phyloP scores from a whole-genome alignment of 768 basidiomycete genomes.

The Heimioporus sp. region DNA sequence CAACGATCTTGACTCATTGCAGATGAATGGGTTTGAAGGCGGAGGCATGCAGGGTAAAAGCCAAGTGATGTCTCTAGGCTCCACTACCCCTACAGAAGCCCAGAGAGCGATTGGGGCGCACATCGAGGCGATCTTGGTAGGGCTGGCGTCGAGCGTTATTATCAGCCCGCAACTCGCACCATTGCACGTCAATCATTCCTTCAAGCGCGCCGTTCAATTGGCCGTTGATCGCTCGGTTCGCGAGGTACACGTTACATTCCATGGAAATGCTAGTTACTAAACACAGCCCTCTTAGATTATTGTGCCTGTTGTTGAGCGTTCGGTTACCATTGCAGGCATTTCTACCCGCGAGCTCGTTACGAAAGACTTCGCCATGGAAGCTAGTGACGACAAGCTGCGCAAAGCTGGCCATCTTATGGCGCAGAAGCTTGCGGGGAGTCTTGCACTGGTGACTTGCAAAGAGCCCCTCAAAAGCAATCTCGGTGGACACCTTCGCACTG shows the following conservation, averaged over 20 bases:
- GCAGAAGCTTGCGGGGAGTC: constrained; percentile 92
- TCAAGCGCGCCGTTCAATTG: constrained; percentile 87
- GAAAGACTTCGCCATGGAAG: constrained; percentile 94
- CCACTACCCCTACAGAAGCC: constrained; percentile 58
- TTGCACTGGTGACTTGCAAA: constrained; percentile 97
- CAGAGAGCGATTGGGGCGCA: constrained; percentile 72
- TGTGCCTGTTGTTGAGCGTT: constrained; percentile 94
- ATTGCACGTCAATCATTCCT: constrained; percentile 71
- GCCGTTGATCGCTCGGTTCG: constrained; percentile 94
- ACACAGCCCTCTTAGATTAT: constrained; percentile 62
- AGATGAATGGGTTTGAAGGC: constrained; percentile 69
- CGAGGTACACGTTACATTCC: constrained; percentile 54
- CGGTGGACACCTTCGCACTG: constrained; percentile 80
- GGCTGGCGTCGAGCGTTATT: constrained; percentile 68
- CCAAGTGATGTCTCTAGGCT: constrained; percentile 61
- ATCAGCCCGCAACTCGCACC: constrained; percentile 77
- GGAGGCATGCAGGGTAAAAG: constrained; percentile 49
- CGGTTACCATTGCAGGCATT: constrained; percentile 97
- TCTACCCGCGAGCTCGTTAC: constrained; percentile 93
- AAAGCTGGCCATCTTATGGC: constrained; percentile 96
- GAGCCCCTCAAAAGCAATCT: constrained; percentile 94
- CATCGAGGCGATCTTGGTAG: constrained; percentile 75
- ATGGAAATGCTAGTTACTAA: neutral
- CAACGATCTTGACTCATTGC: constrained; percentile 73
- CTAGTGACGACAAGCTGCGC: constrained; percentile 86